These are phyloP conservation scores for Aspergillus fructus DNA, from an alignment of 2,329 filamentous ascomycete species.

Conservation along the genomic window DNA sequence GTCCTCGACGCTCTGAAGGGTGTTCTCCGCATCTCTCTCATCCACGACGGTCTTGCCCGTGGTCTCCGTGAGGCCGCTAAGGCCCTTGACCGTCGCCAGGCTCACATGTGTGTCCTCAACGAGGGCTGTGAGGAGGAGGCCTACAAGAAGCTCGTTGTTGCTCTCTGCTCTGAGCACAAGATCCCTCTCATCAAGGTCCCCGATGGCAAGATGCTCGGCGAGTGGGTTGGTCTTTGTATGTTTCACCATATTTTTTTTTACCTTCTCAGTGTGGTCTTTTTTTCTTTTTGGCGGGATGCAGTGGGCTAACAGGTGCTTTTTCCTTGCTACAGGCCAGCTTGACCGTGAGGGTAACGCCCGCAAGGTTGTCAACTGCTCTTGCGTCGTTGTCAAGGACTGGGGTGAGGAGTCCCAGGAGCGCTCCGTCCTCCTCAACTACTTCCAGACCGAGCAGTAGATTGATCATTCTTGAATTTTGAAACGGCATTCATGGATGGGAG, in stretches of 20 bases:
- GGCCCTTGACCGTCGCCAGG: slow-evolving; percentile 96
- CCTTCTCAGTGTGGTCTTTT: not conserved
- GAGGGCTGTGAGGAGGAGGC: slow-evolving; percentile 99
- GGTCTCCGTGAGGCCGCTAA: slow-evolving; percentile 98
- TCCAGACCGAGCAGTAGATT: slow-evolving; percentile 73
- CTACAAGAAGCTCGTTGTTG: slow-evolving; percentile 99
- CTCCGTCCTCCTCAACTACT: slow-evolving; percentile 99
- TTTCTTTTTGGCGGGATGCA: not conserved
- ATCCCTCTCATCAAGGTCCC: slow-evolving; percentile 99
- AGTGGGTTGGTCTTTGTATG: slow-evolving; percentile 99
- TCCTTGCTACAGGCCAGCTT: slow-evolving; percentile 71
- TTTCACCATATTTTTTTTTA: slow-evolving; percentile 37
- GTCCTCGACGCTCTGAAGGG: slow-evolving; percentile 98
- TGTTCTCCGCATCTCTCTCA: slow-evolving; percentile 95
- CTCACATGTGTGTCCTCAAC: slow-evolving; percentile 99
- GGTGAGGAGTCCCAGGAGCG: slow-evolving; percentile 99
- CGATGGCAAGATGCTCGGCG: slow-evolving; percentile 98
- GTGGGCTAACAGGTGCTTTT: not conserved
- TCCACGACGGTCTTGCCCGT: slow-evolving; percentile 98
- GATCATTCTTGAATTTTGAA: slow-evolving; percentile 4
- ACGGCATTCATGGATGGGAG: not conserved
- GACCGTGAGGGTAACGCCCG: slow-evolving; percentile 99
- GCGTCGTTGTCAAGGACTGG: slow-evolving; percentile 99
- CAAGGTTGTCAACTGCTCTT: slow-evolving; percentile 99
- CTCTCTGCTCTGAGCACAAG: slow-evolving; percentile 99